A percentile compares a stretch with the other conserved stretches of the same genome.
Conservation (phyloP, 345 rosid species). For the Ceriops decandra region DNA sequence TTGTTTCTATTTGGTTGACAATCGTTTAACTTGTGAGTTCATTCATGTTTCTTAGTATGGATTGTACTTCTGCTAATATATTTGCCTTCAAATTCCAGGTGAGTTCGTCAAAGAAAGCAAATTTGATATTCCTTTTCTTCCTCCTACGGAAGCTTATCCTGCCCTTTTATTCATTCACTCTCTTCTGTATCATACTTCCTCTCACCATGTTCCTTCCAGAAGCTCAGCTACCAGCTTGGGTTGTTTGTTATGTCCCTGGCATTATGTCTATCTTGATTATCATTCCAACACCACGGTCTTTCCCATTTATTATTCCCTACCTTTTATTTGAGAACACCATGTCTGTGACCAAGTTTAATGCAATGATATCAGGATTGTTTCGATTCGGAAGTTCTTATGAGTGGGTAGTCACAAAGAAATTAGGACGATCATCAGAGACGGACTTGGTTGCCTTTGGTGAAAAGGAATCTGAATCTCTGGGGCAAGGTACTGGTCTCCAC, state of each 20-base stretch:
- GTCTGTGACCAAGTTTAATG: conserved; percentile 94
- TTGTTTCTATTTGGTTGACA: background rate
- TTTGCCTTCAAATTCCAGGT: conserved; percentile 41
- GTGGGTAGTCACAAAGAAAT: conserved; percentile 90
- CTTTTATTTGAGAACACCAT: conserved; percentile 96
- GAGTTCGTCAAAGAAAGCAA: conserved; percentile 65
- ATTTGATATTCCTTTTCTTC: conserved; percentile 83
- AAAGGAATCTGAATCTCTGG: conserved; percentile 46
- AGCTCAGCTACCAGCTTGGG: conserved; percentile 91
- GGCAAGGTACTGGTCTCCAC: conserved; percentile 30
- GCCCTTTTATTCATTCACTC: conserved; percentile 91
- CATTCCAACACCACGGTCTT: conserved; percentile 79
- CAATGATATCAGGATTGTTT: conserved; percentile 90
- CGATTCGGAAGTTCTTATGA: conserved; percentile 80
- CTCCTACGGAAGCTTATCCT: conserved; percentile 79
- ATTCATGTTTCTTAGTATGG: background rate
- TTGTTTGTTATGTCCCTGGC: conserved; percentile 82
- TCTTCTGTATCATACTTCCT: conserved; percentile 90
- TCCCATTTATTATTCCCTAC: conserved; percentile 87
- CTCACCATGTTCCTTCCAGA: conserved; percentile 87
- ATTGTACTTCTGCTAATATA: background rate
- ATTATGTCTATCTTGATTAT: conserved; percentile 79
- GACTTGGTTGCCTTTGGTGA: conserved; percentile 71
- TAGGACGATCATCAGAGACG: conserved; percentile 89
- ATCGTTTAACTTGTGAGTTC: background rate